Evolutionary conservation across 495 filamentous ascomycete species (phyloP).

Genomic region (Podospora pseudocomata): DNA sequence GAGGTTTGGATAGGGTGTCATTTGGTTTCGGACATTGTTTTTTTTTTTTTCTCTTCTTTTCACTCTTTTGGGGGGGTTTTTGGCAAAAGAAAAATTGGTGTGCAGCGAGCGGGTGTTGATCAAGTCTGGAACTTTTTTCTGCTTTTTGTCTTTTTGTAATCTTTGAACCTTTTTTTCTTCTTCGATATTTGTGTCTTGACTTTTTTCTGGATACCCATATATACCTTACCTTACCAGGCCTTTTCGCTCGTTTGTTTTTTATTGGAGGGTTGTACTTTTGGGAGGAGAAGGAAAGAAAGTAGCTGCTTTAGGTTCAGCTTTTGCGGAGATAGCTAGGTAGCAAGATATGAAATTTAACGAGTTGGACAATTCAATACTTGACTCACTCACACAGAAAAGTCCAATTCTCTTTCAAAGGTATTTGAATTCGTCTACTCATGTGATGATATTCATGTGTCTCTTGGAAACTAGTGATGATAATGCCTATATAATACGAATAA

Average conservation of each 20-base stretch:
- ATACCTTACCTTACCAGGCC: neutral
- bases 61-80: neutral
- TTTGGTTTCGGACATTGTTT: neutral
- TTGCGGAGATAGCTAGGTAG: too few species aligned
- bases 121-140: neutral
- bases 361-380: too few species aligned
- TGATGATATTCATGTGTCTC: too few species aligned
- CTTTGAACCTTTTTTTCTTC: neutral
- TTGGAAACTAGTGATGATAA: too few species aligned
- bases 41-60: neutral
- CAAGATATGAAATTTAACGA: too few species aligned
- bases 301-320: neutral
- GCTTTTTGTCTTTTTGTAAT: neutral
- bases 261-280: neutral
- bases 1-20: neutral
- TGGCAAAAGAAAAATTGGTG: neutral
- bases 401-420: too few species aligned
- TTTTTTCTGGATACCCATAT: neutral
- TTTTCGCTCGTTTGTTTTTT: neutral
- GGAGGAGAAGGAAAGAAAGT: neutral
- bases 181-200: neutral
- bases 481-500: too few species aligned
- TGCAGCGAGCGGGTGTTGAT: neutral
- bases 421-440: too few species aligned
- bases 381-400: too few species aligned